phyloP scores from a whole-genome alignment of 2,329 filamentous ascomycete genomes.

The Rhytidhysteron rufulum region DNA sequence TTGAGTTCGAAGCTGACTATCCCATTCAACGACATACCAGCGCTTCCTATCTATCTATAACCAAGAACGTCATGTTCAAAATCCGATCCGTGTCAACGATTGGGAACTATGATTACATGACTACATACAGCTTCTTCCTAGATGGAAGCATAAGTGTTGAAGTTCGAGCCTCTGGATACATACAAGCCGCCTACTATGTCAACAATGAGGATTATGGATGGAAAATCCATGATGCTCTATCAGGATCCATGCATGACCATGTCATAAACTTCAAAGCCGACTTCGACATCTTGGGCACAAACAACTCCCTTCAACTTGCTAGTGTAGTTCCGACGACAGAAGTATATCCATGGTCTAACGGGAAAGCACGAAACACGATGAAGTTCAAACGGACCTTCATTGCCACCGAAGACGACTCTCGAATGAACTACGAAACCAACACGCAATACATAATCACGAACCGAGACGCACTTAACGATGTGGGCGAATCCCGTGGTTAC shows the following conservation, averaged over 20 bases:
- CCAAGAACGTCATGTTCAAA: conserved; percentile 35
- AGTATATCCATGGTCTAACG: conserved; percentile 46
- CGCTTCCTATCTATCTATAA: conserved; percentile 22
- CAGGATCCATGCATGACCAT: conserved; percentile 35
- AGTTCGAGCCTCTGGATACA: conserved; percentile 25
- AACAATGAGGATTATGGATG: conserved; percentile 34
- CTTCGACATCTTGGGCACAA: conserved; percentile 33
- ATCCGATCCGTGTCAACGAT: conserved; percentile 49
- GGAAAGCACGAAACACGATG: conserved; percentile 49
- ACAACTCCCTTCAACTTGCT: conserved; percentile 32
- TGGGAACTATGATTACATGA: conserved; percentile 34
- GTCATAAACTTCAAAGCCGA: conserved; percentile 42
- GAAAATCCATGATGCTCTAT: conserved; percentile 35
- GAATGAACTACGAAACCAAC: conserved; percentile 46
- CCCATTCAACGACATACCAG: conserved; percentile 30
- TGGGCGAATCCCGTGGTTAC: conserved; percentile 50
- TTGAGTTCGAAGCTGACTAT: conserved; percentile 22
- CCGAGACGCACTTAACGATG: conserved; percentile 43
- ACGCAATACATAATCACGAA: conserved; percentile 49
- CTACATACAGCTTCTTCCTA: conserved; percentile 24
- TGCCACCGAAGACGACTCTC: conserved; percentile 25
- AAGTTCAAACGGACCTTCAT: conserved; percentile 42
- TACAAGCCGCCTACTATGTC: conserved; percentile 21
- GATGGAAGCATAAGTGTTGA: conserved; percentile 24
- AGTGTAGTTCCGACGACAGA: conserved; percentile 27